Conservation (phyloP, 2,329 filamentous ascomycete genomes). For the Alternaria brassicicola region DNA sequence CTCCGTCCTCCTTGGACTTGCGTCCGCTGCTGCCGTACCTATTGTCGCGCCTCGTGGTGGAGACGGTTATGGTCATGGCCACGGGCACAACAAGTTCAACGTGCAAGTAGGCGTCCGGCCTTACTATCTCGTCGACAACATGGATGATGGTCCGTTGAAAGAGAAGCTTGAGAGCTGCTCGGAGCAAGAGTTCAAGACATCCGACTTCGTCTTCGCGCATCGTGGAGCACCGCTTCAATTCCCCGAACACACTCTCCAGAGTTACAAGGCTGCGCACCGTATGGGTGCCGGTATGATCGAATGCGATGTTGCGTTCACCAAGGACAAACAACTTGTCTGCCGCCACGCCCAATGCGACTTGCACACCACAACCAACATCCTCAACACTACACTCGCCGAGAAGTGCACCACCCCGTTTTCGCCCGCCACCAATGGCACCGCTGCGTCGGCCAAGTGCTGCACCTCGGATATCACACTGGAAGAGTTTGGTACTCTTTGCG, state of each 20-base stretch:
- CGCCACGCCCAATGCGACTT: conserved; percentile 48
- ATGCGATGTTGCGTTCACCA: conserved; percentile 49
- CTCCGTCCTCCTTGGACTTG: conserved; percentile 35
- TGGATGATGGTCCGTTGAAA: conserved; percentile 48
- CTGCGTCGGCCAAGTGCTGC: conserved; percentile 70
- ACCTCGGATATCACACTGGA: conserved; percentile 71
- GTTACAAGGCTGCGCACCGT: conserved; percentile 41
- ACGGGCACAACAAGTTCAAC: conserved; percentile 33
- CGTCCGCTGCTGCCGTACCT: conserved; percentile 37
- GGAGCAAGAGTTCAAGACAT: conserved; percentile 43
- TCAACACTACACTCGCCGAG: conserved; percentile 43
- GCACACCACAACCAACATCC: conserved; percentile 48
- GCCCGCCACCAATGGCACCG: conserved; percentile 39
- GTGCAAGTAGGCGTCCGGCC: conserved; percentile 46
- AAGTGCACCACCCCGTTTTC: conserved; percentile 48
- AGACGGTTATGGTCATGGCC: conserved; percentile 13
- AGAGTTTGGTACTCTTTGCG: conserved; percentile 71
- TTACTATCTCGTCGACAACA: conserved; percentile 47
- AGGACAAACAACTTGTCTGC: conserved; percentile 48
- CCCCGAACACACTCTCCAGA: conserved; percentile 44
- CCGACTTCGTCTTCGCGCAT: conserved; percentile 46
- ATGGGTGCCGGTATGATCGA: conserved; percentile 48
- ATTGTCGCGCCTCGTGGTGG: conserved; percentile 28
- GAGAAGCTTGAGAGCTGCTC: conserved; percentile 47
- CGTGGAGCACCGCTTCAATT: conserved; percentile 47